Base-by-base conservation (phyloP, 768 basidiomycete genomes). In the Tephrocybe rancida region DNA sequence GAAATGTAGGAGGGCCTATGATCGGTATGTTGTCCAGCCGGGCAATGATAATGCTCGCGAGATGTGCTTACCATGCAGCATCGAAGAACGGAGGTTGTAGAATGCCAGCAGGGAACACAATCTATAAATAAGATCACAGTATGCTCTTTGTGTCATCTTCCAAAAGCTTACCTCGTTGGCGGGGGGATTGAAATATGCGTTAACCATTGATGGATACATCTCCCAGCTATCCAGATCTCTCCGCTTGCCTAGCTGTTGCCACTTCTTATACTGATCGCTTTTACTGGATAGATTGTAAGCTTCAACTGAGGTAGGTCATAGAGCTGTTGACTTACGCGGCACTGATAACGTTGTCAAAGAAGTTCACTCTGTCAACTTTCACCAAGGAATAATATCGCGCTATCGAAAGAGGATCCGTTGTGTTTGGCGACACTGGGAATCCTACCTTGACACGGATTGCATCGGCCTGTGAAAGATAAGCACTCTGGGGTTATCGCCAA, bases 51-150 rank as follows among this genome's bases (percentile, higher is more conserved):
- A 47, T 22, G 24, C 29, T 10, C 22, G 41, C 35, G 18, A 38
- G 43, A 25, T 30, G 27, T 18, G 53, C 78, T 34, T 55, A 90
- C 90, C 93, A 96, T 50, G 84, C 76, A 48, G 82, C 75, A 3
- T 81, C 82, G 77, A 95, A 98, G 81, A 95, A 98, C 0, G 95
- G 95, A 1, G 92, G 87, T 58, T 88, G 92, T 16, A 98, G 73
- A 62, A 98, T 95, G 22, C 97, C 97, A 19, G 97, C 96, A 8
- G 97, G 95, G 75, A 99, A 98, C 19, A 94, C 92, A 47, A 95
- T 94, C 87, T 92, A 39, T 21, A 35, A 3, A 43, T 9, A 38
- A 41, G 11, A 52, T 43, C 44, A 35, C 19, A 19, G 25, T 13
- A 13, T 4, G 16, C 24, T 14, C 13, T 16, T 22, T 1, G 18